Conservation (phyloP, 257 asterid species). For the Gentiana straminea region DNA sequence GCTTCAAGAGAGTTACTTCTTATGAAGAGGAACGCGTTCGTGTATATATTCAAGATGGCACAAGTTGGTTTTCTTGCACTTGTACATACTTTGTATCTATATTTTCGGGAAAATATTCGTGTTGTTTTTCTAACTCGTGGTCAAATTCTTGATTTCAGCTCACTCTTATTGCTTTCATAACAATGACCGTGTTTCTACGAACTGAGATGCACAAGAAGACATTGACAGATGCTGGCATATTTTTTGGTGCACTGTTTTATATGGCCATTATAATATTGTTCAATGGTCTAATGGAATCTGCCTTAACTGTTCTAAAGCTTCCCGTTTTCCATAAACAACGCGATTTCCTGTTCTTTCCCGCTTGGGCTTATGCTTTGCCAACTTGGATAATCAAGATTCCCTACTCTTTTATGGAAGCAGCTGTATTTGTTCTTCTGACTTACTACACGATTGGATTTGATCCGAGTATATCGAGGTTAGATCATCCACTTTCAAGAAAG, state of each 20-base stretch:
- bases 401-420: constrained; percentile 51
- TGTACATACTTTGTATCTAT: neutral
- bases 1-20: constrained; percentile 50
- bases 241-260: constrained; percentile 73
- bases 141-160: constrained; percentile 7
- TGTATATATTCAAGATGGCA: constrained; percentile 52
- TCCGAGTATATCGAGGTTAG: constrained; percentile 61
- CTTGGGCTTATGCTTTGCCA: constrained; percentile 78
- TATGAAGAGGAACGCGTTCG: constrained; percentile 69
- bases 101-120: too few relatives aligned
- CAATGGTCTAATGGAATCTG: constrained; percentile 78
- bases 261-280: constrained; percentile 64
- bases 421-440: constrained; percentile 60
- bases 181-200: constrained; percentile 40
- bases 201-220: constrained; percentile 60
- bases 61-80: constrained; percentile 34
- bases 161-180: neutral
- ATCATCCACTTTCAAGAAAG: constrained; percentile 47
- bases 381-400: constrained; percentile 76
- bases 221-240: constrained; percentile 57
- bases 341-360: constrained; percentile 68
- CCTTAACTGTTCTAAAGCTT: constrained; percentile 62
- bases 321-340: constrained; percentile 86
- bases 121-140: neutral
- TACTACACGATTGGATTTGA: constrained; percentile 79